These are phyloP conservation scores for Pilobolus umbonatus DNA, from an alignment of 192 early-diverging fungal species.

Conservation along the genomic window DNA sequence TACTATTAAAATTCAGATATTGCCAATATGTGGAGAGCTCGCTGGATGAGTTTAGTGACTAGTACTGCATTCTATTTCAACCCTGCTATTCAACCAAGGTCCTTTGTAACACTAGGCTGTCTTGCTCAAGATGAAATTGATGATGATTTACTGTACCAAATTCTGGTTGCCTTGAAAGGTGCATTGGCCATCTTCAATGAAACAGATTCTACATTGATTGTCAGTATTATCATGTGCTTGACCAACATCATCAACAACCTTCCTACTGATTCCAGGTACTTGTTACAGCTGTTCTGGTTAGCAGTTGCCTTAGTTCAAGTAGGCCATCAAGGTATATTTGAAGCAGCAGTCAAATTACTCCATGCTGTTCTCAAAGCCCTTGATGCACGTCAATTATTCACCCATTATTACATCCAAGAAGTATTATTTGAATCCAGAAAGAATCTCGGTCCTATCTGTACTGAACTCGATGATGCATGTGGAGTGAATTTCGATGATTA, in stretches of 20 bases:
- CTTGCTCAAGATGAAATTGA: slow-evolving; percentile 84
- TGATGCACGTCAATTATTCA: slow-evolving; percentile 62
- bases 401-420: slow-evolving; percentile 47
- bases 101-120: slow-evolving; percentile 85
- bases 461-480: slow-evolving; percentile 61
- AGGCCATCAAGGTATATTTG: slow-evolving; percentile 70
- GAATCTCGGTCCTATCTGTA: slow-evolving; percentile 61
- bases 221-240: slow-evolving; percentile 82
- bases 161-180: slow-evolving; percentile 79
- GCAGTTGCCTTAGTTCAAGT: slow-evolving; percentile 82
- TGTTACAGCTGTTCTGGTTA: slow-evolving; percentile 89
- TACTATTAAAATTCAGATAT: slow-evolving; percentile 44
- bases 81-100: slow-evolving; percentile 86
- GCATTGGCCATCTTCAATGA: slow-evolving; percentile 80
- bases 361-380: slow-evolving; percentile 67
- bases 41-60: slow-evolving; percentile 87
- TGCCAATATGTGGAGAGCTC: slow-evolving; percentile 74
- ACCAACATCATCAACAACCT: slow-evolving; percentile 79
- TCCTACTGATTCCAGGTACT: slow-evolving; percentile 68
- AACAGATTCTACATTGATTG: slow-evolving; percentile 68
- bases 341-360: slow-evolving; percentile 61
- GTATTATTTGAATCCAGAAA: slow-evolving; percentile 63
- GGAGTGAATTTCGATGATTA: slow-evolving; percentile 79
- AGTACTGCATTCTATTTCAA: slow-evolving; percentile 92
- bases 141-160: slow-evolving; percentile 87